Percentiles rank a stretch among this genome's conserved stretches.
Conservation (phyloP, 2,329 filamentous ascomycete species). For the Epichloe gansuensis region DNA sequence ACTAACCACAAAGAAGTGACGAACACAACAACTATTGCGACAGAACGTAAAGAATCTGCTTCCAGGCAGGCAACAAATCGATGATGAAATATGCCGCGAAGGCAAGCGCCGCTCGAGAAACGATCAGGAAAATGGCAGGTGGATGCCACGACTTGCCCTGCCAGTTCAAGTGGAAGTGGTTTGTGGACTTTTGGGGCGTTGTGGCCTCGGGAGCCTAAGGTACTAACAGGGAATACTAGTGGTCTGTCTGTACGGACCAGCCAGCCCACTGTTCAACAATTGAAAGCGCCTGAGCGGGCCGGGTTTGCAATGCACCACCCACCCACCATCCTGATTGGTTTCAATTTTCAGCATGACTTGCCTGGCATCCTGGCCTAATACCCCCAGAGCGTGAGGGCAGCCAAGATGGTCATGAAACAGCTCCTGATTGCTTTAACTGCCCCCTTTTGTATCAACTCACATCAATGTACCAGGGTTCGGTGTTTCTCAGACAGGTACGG, state of each 20-base stretch:
- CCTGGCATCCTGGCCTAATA: neutral
- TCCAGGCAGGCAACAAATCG: slow-evolving; percentile 23
- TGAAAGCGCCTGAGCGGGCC: neutral
- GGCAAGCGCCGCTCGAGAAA: neutral
- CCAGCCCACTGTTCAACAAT: neutral
- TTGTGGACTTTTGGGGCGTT: neutral
- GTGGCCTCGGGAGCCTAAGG: neutral
- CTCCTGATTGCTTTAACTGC: neutral
- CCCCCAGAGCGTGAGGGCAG: neutral
- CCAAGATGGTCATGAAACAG: neutral
- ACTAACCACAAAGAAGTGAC: slow-evolving; percentile 15
- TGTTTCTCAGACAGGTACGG: too few species aligned
- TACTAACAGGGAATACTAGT: neutral
- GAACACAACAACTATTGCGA: slow-evolving; percentile 10
- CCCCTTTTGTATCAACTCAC: neutral
- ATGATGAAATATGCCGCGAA: neutral
- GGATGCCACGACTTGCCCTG: neutral
- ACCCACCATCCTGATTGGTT: neutral
- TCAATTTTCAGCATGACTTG: neutral
- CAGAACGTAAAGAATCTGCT: slow-evolving; percentile 23
- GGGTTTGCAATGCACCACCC: neutral
- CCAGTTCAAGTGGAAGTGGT: neutral
- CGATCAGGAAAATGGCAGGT: neutral
- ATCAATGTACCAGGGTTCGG: too few species aligned
- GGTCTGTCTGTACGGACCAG: neutral